phyloP scores from a whole-genome alignment of 2,329 filamentous ascomycete genomes.

The Phaeosphaeriaceae sp. region DNA sequence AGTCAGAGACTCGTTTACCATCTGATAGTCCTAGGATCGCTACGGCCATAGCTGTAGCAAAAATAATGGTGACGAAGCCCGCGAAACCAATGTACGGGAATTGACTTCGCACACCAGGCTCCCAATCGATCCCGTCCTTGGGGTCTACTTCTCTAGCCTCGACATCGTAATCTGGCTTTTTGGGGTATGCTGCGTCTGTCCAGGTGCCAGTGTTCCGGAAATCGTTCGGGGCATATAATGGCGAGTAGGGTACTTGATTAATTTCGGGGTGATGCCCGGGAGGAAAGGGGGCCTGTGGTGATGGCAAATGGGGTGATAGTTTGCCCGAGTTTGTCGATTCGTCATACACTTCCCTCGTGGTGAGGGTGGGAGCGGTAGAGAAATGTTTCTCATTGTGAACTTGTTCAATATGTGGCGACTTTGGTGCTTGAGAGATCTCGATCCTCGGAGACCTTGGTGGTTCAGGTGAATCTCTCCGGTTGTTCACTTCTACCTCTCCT shows the following conservation, averaged over 20 bases:
- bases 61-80: conserved; percentile 21
- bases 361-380: conserved; percentile 3
- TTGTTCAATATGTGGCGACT: not conserved
- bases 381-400: conserved; percentile 4
- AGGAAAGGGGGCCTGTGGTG: not conserved
- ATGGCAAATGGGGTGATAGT: not conserved
- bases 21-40: conserved; percentile 20
- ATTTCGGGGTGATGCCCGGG: not conserved
- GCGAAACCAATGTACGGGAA: conserved; percentile 32
- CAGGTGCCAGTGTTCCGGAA: conserved; percentile 3
- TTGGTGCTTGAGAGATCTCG: not conserved
- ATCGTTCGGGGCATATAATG: conserved; percentile 2
- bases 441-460: not conserved
- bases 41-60: conserved; percentile 27
- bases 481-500: not conserved
- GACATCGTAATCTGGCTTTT: conserved; percentile 3
- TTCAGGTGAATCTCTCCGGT: not conserved
- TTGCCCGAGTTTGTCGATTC: not conserved
- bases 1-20: conserved; percentile 23
- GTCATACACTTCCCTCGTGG: not conserved
- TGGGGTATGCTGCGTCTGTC: conserved; percentile 1
- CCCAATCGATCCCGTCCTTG: conserved; percentile 31
- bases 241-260: not conserved
- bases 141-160: conserved; percentile 10
- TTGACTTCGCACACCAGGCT: conserved; percentile 27